Conservation (phyloP, 108 stramenopile genomes). For the Cyclotella atomus region DNA sequence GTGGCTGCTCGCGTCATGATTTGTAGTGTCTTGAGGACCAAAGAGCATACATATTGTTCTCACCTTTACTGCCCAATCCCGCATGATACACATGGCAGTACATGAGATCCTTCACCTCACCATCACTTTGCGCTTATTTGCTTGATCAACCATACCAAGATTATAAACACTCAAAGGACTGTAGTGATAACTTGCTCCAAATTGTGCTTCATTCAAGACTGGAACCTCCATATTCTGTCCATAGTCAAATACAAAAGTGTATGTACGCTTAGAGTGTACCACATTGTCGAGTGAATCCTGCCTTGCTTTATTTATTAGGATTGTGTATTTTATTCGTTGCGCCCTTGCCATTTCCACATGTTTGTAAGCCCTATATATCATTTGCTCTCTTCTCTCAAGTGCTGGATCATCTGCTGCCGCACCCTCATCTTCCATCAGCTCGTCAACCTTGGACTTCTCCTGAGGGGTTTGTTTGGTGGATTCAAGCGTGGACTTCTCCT, state of each 20-base stretch:
- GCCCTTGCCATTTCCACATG: conserved; percentile 5
- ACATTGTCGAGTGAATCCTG: not conserved
- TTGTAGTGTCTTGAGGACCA: conserved; percentile 26
- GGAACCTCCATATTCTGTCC: conserved; percentile 40
- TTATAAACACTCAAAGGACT: conserved; percentile 27
- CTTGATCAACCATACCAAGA: conserved; percentile 22
- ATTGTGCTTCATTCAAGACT: conserved; percentile 18
- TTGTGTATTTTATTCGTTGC: not conserved
- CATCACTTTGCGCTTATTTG: not conserved
- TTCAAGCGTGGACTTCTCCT: not conserved
- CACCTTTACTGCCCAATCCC: conserved; percentile 20
- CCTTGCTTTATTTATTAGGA: not conserved
- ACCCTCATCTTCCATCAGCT: not conserved
- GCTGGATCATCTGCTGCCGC: not conserved
- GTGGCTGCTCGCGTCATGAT: no score
- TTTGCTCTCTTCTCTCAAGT: not conserved
- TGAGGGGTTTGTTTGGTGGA: no score
- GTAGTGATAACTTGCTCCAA: conserved; percentile 23
- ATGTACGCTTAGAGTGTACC: not conserved
- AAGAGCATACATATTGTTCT: conserved; percentile 27
- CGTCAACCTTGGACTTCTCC: not conserved
- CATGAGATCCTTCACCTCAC: not conserved
- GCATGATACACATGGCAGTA: conserved; percentile 12
- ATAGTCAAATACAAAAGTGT: conserved; percentile 21
- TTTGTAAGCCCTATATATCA: not conserved